Percentiles rank a stretch among this genome's conserved stretches.
These are phyloP conservation scores for Aspergillus fructus DNA, from an alignment of 2,329 filamentous ascomycete species.

Conservation along the genomic window DNA sequence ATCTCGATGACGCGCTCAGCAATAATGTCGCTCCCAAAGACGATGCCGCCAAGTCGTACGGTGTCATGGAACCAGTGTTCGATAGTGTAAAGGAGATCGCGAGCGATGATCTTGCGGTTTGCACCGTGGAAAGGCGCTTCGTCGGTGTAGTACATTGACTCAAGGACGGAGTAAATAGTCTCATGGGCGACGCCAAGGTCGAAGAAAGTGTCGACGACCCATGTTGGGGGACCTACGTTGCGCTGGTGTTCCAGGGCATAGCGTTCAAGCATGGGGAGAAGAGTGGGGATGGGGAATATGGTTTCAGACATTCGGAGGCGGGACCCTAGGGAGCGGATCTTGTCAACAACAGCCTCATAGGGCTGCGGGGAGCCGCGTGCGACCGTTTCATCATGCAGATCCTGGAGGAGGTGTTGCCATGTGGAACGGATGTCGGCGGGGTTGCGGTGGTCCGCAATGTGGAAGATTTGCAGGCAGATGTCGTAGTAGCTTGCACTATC, in stretches of 20 bases:
- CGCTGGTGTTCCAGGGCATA: conserved; percentile 54
- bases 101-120: conserved; percentile 57
- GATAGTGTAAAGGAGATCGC: conserved; percentile 62
- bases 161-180: conserved; percentile 60
- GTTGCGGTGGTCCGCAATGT: conserved; percentile 87
- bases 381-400: conserved; percentile 61
- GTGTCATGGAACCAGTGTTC: conserved; percentile 61
- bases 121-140: conserved; percentile 63
- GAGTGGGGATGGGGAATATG: conserved; percentile 54
- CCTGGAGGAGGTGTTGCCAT: conserved; percentile 78
- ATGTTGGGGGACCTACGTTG: conserved; percentile 49
- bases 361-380: conserved; percentile 43
- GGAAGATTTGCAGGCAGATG: conserved; percentile 87
- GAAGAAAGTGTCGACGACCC: conserved; percentile 66
- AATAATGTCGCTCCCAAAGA: conserved; percentile 62
- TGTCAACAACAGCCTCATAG: conserved; percentile 52
- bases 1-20: conserved; percentile 49
- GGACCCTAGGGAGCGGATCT: conserved; percentile 57
- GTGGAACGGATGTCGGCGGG: conserved; percentile 78
- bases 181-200: conserved; percentile 63
- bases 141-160: conserved; percentile 66
- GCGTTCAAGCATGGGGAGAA: conserved; percentile 57
- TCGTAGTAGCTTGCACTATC: conserved; percentile 93
- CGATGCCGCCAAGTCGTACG: conserved; percentile 51
- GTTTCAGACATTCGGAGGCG: conserved; percentile 57